A percentile compares a stretch with the other conserved stretches of the same genome.
phyloP scores from a whole-genome alignment of 495 filamentous ascomycete species.

The Penicillium ucsense region DNA sequence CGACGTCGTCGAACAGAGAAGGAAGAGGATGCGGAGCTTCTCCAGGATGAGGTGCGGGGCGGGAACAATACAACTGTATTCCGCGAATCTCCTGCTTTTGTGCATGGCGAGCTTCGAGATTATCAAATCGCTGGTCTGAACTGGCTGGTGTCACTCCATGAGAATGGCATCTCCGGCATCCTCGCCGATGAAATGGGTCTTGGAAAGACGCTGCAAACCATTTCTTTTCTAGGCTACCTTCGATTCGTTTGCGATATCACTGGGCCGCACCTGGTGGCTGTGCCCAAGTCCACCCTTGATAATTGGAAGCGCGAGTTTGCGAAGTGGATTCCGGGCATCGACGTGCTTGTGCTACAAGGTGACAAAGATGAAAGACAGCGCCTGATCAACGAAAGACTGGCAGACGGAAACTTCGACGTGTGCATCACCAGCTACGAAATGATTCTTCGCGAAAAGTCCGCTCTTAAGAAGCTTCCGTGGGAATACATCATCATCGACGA shows the following conservation, averaged over 20 bases:
- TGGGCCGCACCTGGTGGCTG: constrained; percentile 88
- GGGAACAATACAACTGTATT: constrained; percentile 82
- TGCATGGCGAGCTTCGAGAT: constrained; percentile 84
- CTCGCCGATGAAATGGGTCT: constrained; percentile 96
- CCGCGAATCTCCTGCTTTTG: constrained; percentile 80
- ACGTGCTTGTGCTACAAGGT: constrained; percentile 89
- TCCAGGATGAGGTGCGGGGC: constrained; percentile 83
- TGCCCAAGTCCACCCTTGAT: constrained; percentile 96
- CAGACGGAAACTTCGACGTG: constrained; percentile 88
- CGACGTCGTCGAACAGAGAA: constrained; percentile 85
- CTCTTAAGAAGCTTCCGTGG: constrained; percentile 97
- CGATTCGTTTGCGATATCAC: constrained; percentile 78
- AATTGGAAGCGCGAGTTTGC: constrained; percentile 96
- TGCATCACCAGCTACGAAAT: constrained; percentile 96
- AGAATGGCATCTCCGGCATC: constrained; percentile 98
- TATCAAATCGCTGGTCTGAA: constrained; percentile 93
- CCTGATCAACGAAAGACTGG: constrained; percentile 80
- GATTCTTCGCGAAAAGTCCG: constrained; percentile 90
- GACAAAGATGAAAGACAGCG: constrained; percentile 86
- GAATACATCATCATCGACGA: constrained; percentile 99
- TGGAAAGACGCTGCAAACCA: constrained; percentile 89
- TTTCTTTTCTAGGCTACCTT: constrained; percentile 86
- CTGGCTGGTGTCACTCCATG: constrained; percentile 96
- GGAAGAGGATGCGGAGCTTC: constrained; percentile 92
- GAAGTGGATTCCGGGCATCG: constrained; percentile 90